Percentiles rank a stretch among this genome's conserved stretches.
Conservation (phyloP, 495 filamentous ascomycete species). For the Penicillium bovifimosum region DNA sequence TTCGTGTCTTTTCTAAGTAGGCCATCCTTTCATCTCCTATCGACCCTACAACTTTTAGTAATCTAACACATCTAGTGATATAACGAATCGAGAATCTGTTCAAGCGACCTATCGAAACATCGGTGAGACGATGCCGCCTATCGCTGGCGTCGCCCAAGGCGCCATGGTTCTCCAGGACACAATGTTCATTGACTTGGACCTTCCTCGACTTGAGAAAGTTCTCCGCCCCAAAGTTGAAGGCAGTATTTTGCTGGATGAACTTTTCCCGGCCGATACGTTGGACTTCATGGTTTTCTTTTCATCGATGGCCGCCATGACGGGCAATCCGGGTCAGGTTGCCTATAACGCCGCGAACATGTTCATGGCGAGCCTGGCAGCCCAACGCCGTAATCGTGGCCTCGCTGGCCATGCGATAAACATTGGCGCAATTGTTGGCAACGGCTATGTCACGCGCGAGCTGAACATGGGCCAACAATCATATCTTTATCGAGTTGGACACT, state of each 20-base stretch:
- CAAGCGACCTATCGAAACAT: slow-evolving; percentile 36
- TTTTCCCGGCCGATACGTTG: slow-evolving; percentile 33
- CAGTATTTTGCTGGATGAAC: slow-evolving; percentile 26
- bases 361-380: slow-evolving; percentile 36
- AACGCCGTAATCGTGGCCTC: slow-evolving; percentile 31
- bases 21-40: background rate
- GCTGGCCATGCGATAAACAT: slow-evolving; percentile 50
- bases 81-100: slow-evolving; percentile 20
- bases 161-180: slow-evolving; percentile 46
- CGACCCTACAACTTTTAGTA: background rate
- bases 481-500: slow-evolving; percentile 19
- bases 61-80: slow-evolving; percentile 5
- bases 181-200: slow-evolving; percentile 51
- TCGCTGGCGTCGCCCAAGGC: slow-evolving; percentile 50
- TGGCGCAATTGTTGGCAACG: slow-evolving; percentile 51
- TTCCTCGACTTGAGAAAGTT: slow-evolving; percentile 42
- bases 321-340: slow-evolving; percentile 44
- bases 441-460: slow-evolving; percentile 38
- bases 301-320: slow-evolving; percentile 25
- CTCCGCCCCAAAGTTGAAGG: slow-evolving; percentile 49
- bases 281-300: slow-evolving; percentile 44
- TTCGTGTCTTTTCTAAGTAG: slow-evolving; percentile 19
- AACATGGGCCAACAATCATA: slow-evolving; percentile 24
- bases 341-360: slow-evolving; percentile 56
- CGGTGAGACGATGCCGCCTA: slow-evolving; percentile 35